Evolutionary conservation across 164 flowering plant genomes (phyloP), one percentile per base, ranked within the genome.

Genomic region (Berberis thunbergii): DNA sequence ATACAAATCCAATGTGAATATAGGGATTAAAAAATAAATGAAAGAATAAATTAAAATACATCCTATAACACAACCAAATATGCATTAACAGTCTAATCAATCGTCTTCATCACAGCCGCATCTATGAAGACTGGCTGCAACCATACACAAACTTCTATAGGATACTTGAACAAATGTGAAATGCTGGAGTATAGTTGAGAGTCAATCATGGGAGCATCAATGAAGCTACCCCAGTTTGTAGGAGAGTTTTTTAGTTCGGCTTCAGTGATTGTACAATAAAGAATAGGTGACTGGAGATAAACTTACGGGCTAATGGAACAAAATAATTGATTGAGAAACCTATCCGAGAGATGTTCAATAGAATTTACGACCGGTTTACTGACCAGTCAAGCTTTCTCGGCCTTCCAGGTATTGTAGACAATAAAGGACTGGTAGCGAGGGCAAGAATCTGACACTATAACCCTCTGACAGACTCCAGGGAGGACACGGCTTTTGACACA

Each of bases 221-320:
- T 49, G 72, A 49, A 68, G 62, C 66, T 39, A 54, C 69, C 68
- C 54, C 54, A 53, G n/a, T 39, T 64, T 45, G 42, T 54, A 26
- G 26, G 26, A 39, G 61, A 54, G 45, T 44, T 53, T 48, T 39
- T 10, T 2, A 56, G 44, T 43, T 49, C 2, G 38, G 42, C 49
- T 53, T 59, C 42, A 45, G 60, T 6, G 46, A 52, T 49, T 49
- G 63, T 67, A 66, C 73, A 60, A 49, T 43, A 67, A 74, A 59
- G 66, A 70, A 74, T 73, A 69, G 62, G 52, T 26, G 43, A 68
- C 62, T 57, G 60, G 7, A 42, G 60, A 42, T 26, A 42, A 58
- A 57, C 56, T 57, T n/a, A 41, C 45, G 48, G 53, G 44, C 38
- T 41, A 64, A 65, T 55, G 41, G 61, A 48, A 45, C 55, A 63